Evolutionary conservation across 257 asterid genomes (phyloP), one percentile per base, ranked within the genome.

Genomic region (Solanum ossicruentum): DNA sequence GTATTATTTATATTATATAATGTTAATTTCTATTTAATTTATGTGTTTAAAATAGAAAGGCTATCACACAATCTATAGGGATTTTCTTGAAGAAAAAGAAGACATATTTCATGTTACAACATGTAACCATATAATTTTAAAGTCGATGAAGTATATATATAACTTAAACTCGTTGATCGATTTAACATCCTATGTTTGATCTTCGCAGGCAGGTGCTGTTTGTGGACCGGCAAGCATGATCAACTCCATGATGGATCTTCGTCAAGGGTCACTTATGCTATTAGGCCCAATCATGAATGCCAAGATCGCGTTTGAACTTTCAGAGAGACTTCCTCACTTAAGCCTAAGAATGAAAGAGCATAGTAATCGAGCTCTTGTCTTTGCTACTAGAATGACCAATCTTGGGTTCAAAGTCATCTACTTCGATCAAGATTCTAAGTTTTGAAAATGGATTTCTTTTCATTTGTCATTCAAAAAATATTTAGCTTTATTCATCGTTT

Each of bases 201-300:
- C n/a, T 58, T 20, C 9, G 28, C 2, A 3, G 10, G 18, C 90
- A 96, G 98, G 98, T 6, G 98, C 96, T 1, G 91, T 95, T 3
- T 96, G 98, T 66, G 98, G 98, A 1, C 96, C 98, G 63, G 97
- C 93, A 7, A 93, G 88, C 84, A 90, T 96, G 8, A 90, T 96
- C 84, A 93, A 96, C 84, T 91, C 98, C 5, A 94, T 94, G 99
- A 93, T 96, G 98, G 96, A 96, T 75, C 93, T 95, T 70, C 98
- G 90, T 7, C 94, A 95, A 81, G 99, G 99, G 36, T 28, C 96
- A 10, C 89, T 96, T 2, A 93, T 96, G 99, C 91, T 96, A 7
- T 83, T 96, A n/a, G 99, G 98, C 16, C 99, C 99, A 17, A 96
- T 98, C 10, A 95, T 96, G 99, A 94, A 96, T 87, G 91, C 99